Evolutionary conservation across 2,329 filamentous ascomycete genomes (phyloP), one percentile per base, ranked within the genome.

Genomic region (Monilinia laxa): DNA sequence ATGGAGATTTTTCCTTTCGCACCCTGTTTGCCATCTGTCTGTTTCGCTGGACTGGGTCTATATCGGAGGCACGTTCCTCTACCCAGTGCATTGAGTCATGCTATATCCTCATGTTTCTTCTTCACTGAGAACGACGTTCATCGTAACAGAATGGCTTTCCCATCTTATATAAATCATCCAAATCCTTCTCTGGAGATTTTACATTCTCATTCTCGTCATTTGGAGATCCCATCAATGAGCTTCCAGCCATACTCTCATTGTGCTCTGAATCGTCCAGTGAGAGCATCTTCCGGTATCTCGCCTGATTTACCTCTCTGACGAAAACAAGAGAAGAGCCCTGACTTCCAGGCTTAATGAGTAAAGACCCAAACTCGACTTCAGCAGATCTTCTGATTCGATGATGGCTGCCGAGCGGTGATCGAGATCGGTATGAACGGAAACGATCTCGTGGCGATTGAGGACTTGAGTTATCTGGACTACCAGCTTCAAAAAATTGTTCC

Each of bases 291-390:
- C 10, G 9, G 3, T 18, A 38, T 38, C 7, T 14, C 42, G 31
- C 20, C 31, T 35, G 31, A 35, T 35, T 35, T 3, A 3, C 31
- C 5, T 35, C 7, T 35, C 31, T 9, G 31, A 6, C 31, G 5
- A 35, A 6, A 0, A 11, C 1, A 0, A 23, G 0, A 18, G 10
- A 0, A 7, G 7, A 20, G 10, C 20, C 2, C n/a, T 25, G 3
- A 5, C 11, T 25, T 18, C n/a, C 11, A 1, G 23, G 18, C 5
- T 28, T 42, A 0, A 4, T 3, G 9, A 45, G 7, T 1, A 20
- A 12, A 28, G 55, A 16, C 6, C 23, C 16, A 10, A 20, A 1
- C 20, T 10, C 7, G 12, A 20, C 4, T 28, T n/a, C 9, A 6
- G 5, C 1, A 25, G 2, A n/a, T 12, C 1, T 16, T 38, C 7